A percentile compares a stretch with the other conserved stretches of the same genome.
Evolutionary conservation across 2,329 filamentous ascomycete genomes (phyloP).

Genomic region (Penicillium sp.): DNA sequence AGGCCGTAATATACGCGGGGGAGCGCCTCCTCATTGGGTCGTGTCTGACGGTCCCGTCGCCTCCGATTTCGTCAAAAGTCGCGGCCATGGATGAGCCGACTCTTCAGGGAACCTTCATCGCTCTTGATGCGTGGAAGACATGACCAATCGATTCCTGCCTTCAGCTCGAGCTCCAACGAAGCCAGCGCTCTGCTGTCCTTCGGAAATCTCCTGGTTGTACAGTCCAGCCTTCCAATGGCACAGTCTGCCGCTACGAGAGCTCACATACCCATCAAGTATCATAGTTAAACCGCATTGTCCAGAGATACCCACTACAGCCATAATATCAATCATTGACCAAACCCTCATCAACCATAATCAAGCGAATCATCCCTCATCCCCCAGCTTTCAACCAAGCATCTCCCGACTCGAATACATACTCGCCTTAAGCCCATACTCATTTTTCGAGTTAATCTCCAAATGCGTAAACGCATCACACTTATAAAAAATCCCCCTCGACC

Average conservation of each 20-base stretch:
- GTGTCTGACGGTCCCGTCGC: background rate
- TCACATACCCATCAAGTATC: background rate
- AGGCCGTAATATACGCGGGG: background rate
- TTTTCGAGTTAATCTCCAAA: slow-evolving; percentile 58
- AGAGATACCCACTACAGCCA: slow-evolving; percentile 14
- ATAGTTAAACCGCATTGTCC: slow-evolving; percentile 7
- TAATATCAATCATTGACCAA: slow-evolving; percentile 8
- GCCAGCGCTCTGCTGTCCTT: background rate
- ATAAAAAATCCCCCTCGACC: slow-evolving; percentile 63
- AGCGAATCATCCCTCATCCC: background rate
- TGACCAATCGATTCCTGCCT: background rate
- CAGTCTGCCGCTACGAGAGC: background rate
- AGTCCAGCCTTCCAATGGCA: background rate
- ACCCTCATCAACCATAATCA: slow-evolving; percentile 2
- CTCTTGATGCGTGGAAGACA: background rate
- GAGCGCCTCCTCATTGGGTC: background rate
- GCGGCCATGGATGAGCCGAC: slow-evolving; percentile 1
- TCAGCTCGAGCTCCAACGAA: background rate
- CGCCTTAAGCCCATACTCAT: slow-evolving; percentile 60
- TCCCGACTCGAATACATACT: slow-evolving; percentile 44
- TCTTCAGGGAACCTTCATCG: background rate
- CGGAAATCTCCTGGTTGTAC: background rate
- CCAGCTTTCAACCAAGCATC: slow-evolving; percentile 30
- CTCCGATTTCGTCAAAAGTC: background rate
- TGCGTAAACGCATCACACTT: slow-evolving; percentile 71